phyloP scores from a whole-genome alignment of 345 rosid species.

The Moringa oleifera region DNA sequence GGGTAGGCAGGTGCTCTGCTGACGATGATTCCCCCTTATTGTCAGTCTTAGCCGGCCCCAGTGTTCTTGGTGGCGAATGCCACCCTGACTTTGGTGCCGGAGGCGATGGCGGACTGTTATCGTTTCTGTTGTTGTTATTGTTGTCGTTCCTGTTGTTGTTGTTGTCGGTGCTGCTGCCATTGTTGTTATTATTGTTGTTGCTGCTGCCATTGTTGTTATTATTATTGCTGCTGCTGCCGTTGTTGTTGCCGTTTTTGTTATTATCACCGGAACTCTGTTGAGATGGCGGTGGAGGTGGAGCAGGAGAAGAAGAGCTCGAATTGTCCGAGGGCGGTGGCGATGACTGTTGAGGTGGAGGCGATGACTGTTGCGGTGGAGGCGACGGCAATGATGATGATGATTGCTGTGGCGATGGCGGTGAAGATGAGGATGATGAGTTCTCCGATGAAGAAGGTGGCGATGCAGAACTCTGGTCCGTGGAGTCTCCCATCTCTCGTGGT shows the following conservation, averaged over 20 bases:
- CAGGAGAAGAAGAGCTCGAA: constrained; percentile 22
- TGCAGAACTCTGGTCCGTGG: neutral
- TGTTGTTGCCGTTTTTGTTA: constrained; percentile 10
- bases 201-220: constrained; percentile 6
- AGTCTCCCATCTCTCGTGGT: neutral
- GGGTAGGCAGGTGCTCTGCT: neutral
- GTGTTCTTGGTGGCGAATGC: too few species aligned
- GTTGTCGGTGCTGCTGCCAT: too few species aligned
- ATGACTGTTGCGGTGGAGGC: constrained; percentile 9
- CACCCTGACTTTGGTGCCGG: too few species aligned
- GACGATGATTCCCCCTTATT: neutral
- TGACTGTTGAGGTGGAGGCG: constrained; percentile 31
- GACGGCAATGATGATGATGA: constrained; percentile 33
- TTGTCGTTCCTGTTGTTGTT: constrained; percentile 4
- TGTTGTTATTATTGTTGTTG: neutral
- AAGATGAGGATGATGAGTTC: constrained; percentile 31
- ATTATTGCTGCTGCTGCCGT: neutral
- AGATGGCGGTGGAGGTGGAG: constrained; percentile 31
- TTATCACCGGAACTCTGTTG: too few species aligned
- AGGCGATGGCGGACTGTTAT: too few species aligned
- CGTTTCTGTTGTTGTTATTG: too few species aligned
- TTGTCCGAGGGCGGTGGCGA: constrained; percentile 11
- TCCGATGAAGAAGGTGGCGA: constrained; percentile 17
- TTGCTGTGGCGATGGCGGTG: constrained; percentile 33
- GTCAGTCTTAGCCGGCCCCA: neutral